These are phyloP conservation scores for Podaxis sp. DNA, from an alignment of 768 basidiomycete species.

Conservation along the genomic window DNA sequence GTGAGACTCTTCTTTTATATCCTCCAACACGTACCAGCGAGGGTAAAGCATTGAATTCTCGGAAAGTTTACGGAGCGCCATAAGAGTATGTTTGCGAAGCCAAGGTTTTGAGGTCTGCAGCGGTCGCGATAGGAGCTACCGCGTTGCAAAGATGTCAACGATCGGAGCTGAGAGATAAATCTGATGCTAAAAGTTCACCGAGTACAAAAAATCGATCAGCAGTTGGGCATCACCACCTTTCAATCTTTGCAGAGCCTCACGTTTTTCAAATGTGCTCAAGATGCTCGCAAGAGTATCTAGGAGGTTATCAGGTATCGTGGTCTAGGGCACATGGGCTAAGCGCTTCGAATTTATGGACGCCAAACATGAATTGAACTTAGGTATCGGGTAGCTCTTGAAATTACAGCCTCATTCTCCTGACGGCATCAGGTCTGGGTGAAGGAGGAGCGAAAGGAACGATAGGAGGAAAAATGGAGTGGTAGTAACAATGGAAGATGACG, in stretches of 20 bases:
- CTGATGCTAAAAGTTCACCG: conserved; percentile 7
- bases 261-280: not conserved
- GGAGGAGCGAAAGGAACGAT: no score
- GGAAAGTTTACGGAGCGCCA: conserved; percentile 19
- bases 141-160: no score
- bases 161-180: no score
- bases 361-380: no score
- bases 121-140: no score
- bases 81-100: not conserved
- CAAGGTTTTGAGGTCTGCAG: not conserved
- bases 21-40: conserved; percentile 23
- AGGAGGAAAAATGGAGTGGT: no score
- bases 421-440: no score
- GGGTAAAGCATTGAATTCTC: conserved; percentile 28
- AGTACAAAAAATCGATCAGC: conserved; percentile 18
- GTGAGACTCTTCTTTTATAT: conserved; percentile 16
- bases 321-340: no score
- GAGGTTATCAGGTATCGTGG: not conserved
- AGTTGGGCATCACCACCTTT: conserved; percentile 9
- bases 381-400: no score
- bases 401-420: no score
- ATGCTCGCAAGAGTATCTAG: not conserved
- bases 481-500: no score
- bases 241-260: conserved; percentile 16
- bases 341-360: no score